Percentiles rank a stretch among this genome's conserved stretches.
phyloP scores from a whole-genome alignment of 306 rosid species.

The Herpetospermum pedunculosum region DNA sequence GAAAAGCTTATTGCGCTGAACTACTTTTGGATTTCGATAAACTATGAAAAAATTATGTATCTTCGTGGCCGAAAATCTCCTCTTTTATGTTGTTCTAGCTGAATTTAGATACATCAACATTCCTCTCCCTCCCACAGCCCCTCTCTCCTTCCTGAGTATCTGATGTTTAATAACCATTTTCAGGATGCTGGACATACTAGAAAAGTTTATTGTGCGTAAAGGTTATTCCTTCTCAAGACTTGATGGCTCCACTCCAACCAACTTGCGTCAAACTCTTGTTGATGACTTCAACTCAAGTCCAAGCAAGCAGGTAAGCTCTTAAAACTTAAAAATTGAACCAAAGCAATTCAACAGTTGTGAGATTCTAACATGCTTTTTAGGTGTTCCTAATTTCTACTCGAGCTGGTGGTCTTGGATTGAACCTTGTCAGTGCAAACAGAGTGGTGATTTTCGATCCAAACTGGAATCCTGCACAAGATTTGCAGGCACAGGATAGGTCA shows the following conservation, averaged over 20 bases:
- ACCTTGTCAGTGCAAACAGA: constrained; percentile 95
- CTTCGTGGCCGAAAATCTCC: not conserved
- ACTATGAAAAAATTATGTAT: not conserved
- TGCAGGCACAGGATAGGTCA: constrained; percentile 95
- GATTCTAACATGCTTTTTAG: constrained; percentile 29
- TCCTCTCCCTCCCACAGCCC: not conserved
- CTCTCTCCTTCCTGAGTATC: constrained; percentile 7
- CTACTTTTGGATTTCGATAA: not conserved
- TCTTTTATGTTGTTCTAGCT: not conserved
- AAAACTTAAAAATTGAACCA: not conserved
- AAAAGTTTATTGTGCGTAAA: constrained; percentile 74
- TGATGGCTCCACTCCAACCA: constrained; percentile 87
- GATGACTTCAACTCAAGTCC: constrained; percentile 90
- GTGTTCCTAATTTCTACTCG: constrained; percentile 92
- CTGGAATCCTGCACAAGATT: constrained; percentile 97
- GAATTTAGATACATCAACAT: not conserved
- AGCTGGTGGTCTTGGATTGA: constrained; percentile 93
- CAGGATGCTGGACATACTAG: constrained; percentile 93
- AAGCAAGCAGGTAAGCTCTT: constrained; percentile 59
- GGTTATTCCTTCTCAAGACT: constrained; percentile 91
- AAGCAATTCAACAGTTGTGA: not conserved
- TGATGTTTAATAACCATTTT: constrained; percentile 22
- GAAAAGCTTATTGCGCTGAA: not conserved
- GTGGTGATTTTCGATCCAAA: constrained; percentile 93
- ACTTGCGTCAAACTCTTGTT: constrained; percentile 70